A percentile compares a stretch with the other conserved stretches of the same genome.
Evolutionary conservation across 2,329 filamentous ascomycete genomes (phyloP).

Genomic region (Penicillium hordei): DNA sequence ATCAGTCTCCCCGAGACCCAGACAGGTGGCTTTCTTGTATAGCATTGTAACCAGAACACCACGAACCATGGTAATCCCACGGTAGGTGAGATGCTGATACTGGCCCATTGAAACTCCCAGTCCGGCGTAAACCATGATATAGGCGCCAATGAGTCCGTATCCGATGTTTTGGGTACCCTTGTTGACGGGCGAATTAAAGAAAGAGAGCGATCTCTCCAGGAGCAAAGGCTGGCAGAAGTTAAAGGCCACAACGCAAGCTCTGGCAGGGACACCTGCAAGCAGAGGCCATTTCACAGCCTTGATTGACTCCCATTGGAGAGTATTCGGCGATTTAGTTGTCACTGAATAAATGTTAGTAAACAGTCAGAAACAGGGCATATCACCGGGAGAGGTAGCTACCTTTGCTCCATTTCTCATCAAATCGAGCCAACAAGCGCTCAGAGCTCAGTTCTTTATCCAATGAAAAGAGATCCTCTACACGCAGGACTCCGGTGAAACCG

Average conservation of each 20-base stretch:
- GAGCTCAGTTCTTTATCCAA: conserved; percentile 49
- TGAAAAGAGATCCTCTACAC: conserved; percentile 46
- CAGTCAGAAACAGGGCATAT: neutral
- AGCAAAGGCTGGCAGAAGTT: conserved; percentile 42
- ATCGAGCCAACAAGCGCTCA: conserved; percentile 39
- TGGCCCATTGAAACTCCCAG: conserved; percentile 36
- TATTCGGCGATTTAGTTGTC: conserved; percentile 26
- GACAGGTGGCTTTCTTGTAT: conserved; percentile 45
- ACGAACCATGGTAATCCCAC: conserved; percentile 46
- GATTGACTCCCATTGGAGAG: conserved; percentile 33
- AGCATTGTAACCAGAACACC: conserved; percentile 51
- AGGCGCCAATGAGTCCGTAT: conserved; percentile 48
- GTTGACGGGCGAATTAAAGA: conserved; percentile 32
- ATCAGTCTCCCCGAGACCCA: conserved; percentile 37
- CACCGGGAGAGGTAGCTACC: conserved; percentile 23
- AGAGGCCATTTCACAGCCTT: conserved; percentile 37
- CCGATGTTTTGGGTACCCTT: conserved; percentile 36
- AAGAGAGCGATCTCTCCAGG: conserved; percentile 38
- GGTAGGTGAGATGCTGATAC: conserved; percentile 46
- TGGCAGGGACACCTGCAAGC: conserved; percentile 33
- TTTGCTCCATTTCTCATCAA: conserved; percentile 44
- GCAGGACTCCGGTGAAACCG: conserved; percentile 48
- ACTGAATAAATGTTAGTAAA: conserved; percentile 25
- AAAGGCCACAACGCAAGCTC: conserved; percentile 38
- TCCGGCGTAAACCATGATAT: conserved; percentile 44